Evolutionary conservation across 1,284 basidiomycete species (phyloP), one percentile per base, ranked within the genome.

Genomic region (Laetiporus sulphureus): DNA sequence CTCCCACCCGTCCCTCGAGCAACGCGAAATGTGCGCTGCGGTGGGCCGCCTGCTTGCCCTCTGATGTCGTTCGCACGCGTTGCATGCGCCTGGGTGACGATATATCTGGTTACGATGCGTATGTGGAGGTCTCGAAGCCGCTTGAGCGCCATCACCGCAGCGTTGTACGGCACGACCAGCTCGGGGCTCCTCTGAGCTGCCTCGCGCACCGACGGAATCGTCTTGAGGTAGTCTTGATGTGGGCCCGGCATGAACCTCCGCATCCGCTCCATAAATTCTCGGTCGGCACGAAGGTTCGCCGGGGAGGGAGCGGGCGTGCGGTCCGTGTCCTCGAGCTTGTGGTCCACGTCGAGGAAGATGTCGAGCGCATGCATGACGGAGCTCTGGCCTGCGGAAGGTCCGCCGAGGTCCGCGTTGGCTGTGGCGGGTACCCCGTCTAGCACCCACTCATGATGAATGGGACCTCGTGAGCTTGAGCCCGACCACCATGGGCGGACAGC

Each of bases 371-470:
- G 86, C 69, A 99, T 91, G 44, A 94, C 75, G 33, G 85, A 86
- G 61, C 87, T 92, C 67, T 99, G 95, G 1, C 95, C 95, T 1
- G 92, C 94, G 8, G 88, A 92, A 4, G 96, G 94, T 0, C 96
- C 95, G 21, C 82, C 85, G 41, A 86, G 74, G 55, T 84, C 77
- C 19, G 79, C 69, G 21, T 65, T 59, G 15, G 76, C 71, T 12
- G 65, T 71, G 13, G 77, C 66, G 4, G 75, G 69, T 3, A 89
- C 79, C 1, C 90, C 91, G 54, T 94, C 83, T 60, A 88, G 96
- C 23, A 83, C 66, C 95, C 95, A 99, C 12, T 47, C 46, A 33
- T 47, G 45, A 32, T 76, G 12, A 76, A 64, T 27, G 3, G 41
- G 40, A 5, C 75, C 64, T 0, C 76, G 76, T 12, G 77, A 74